Percentiles rank a stretch among this genome's conserved stretches.
Conservation (phyloP, 345 rosid species). For the Eucalyptus pauciflora region DNA sequence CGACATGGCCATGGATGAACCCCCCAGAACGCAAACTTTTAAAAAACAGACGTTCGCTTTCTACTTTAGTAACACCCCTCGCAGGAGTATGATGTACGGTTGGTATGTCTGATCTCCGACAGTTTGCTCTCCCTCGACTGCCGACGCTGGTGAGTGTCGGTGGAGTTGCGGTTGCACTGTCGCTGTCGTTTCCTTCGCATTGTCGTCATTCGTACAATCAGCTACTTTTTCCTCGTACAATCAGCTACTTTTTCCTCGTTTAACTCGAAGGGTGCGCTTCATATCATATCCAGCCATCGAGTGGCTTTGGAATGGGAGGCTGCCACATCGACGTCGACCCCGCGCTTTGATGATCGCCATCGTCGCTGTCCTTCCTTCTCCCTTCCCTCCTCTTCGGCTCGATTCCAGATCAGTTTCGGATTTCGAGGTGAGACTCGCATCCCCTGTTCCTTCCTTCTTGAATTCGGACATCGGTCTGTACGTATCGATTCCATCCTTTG, state of each 20-base stretch:
- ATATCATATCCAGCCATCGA: not conserved
- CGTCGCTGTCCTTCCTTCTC: not conserved
- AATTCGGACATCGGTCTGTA: not conserved
- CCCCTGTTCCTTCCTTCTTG: not conserved
- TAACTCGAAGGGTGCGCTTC: not conserved
- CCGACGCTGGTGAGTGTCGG: not conserved
- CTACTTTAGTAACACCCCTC: not conserved
- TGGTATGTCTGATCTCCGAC: not conserved
- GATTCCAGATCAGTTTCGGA: not conserved
- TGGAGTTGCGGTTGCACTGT: not conserved
- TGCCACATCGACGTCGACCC: not conserved
- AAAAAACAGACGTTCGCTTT: not conserved
- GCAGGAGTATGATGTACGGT: not conserved
- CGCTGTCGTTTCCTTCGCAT: slow-evolving; percentile 6
- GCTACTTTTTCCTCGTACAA: not conserved
- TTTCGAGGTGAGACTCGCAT: not conserved
- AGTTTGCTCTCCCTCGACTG: not conserved
- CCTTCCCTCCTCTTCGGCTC: not conserved
- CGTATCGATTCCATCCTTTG: not conserved
- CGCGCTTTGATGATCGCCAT: not conserved
- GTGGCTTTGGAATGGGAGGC: not conserved
- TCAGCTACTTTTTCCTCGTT: not conserved
- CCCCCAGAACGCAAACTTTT: not conserved
- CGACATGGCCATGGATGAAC: not conserved
- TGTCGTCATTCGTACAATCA: not conserved